Conservation (phyloP, 352 stramenopile genomes). For the Lagenidium sp. region DNA sequence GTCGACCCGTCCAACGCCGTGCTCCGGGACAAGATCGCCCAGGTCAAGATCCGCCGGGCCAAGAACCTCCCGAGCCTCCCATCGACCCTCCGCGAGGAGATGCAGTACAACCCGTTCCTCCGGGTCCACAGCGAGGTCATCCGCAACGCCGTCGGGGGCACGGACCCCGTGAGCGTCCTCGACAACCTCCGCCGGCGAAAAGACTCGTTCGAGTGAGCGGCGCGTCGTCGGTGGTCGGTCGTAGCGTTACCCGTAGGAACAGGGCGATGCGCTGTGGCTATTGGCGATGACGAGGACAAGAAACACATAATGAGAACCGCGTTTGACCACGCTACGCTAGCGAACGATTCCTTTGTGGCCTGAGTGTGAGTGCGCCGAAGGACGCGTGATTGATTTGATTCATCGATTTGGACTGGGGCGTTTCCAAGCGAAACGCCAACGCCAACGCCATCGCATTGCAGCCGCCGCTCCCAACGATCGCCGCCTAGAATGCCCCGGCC, state of each 20-base stretch:
- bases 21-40: slow-evolving; percentile 79
- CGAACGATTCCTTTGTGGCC: no score
- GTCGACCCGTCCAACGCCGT: slow-evolving; percentile 89
- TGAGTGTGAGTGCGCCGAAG: no score
- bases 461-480: no score
- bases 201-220: slow-evolving; percentile 50
- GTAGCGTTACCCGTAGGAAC: background rate
- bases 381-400: no score
- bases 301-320: no score
- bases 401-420: no score
- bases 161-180: slow-evolving; percentile 70
- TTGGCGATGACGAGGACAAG: no score
- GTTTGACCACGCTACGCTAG: no score
- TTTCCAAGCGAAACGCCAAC: no score
- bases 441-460: no score
- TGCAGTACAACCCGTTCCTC: slow-evolving; percentile 84
- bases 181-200: slow-evolving; percentile 72
- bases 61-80: slow-evolving; percentile 90
- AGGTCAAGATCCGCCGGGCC: slow-evolving; percentile 59
- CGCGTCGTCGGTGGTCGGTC: background rate
- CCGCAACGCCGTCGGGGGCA: slow-evolving; percentile 66
- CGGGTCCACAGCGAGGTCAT: slow-evolving; percentile 80
- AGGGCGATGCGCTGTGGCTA: no score
- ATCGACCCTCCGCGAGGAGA: slow-evolving; percentile 81
- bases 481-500: no score